A percentile compares a stretch with the other conserved stretches of the same genome.
phyloP scores from a whole-genome alignment of 305 asterid genomes.

The Petunia hybrid region DNA sequence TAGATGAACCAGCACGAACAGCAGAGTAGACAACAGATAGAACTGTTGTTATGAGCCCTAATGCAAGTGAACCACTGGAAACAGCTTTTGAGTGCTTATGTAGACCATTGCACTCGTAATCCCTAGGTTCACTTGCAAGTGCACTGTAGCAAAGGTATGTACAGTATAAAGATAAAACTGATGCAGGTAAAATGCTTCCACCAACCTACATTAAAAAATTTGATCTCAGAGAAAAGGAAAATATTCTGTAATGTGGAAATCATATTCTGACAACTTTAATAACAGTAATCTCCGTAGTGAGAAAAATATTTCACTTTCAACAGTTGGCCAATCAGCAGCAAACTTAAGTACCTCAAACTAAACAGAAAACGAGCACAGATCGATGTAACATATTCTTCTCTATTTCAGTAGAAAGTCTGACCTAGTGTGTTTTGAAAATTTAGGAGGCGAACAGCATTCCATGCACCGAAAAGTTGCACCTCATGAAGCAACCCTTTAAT shows the following conservation, averaged over 20 bases:
- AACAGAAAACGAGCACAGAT: conserved; percentile 9
- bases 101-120: conserved; percentile 89
- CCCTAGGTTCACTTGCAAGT: conserved; percentile 96
- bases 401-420: not conserved
- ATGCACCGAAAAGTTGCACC: conserved; percentile 25
- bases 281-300: not conserved
- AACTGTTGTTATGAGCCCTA: conserved; percentile 84
- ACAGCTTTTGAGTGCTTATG: conserved; percentile 91
- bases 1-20: conserved; percentile 96
- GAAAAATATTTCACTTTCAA: not conserved
- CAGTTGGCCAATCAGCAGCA: not conserved
- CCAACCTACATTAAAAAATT: conserved; percentile 53
- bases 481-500: not conserved
- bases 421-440: not conserved
- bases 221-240: conserved; percentile 26
- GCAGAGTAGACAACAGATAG: conserved; percentile 95
- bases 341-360: conserved; percentile 12
- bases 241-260: not conserved
- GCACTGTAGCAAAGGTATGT: conserved; percentile 96
- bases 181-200: conserved; percentile 92
- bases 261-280: not conserved
- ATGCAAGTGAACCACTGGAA: conserved; percentile 71
- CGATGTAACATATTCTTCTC: not conserved
- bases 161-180: conserved; percentile 88
- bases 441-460: not conserved